Evolutionary conservation across 768 basidiomycete genomes (phyloP).

Genomic region (Floccularia luteovirens): DNA sequence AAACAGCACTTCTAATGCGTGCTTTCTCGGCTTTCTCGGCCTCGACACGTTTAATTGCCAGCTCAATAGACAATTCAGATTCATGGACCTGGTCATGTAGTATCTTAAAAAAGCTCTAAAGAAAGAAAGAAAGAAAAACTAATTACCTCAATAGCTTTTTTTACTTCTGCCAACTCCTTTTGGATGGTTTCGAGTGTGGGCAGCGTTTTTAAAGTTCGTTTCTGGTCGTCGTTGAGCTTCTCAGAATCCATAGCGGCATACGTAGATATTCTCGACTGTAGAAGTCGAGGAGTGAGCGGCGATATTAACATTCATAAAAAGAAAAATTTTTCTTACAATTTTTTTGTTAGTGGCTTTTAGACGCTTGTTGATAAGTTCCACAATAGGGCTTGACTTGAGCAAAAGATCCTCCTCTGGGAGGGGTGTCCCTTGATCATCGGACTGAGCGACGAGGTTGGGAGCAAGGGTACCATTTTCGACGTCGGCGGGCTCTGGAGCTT

Average conservation of each 20-base stretch:
- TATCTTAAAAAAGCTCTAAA: slow-evolving; percentile 7
- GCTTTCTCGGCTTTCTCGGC: slow-evolving; percentile 48
- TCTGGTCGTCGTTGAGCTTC: slow-evolving; percentile 87
- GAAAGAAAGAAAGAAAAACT: neutral
- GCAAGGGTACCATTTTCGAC: slow-evolving; percentile 37
- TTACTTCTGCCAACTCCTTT: slow-evolving; percentile 80
- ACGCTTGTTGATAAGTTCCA: slow-evolving; percentile 75
- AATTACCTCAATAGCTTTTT: slow-evolving; percentile 76
- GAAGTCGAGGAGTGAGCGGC: too few species aligned
- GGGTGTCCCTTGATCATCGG: slow-evolving; percentile 30
- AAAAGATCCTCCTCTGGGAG: slow-evolving; percentile 35
- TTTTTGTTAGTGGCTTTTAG: slow-evolving; percentile 76
- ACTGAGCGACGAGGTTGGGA: slow-evolving; percentile 35
- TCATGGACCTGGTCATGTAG: slow-evolving; percentile 45
- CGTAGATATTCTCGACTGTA: slow-evolving; percentile 61
- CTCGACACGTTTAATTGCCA: slow-evolving; percentile 46
- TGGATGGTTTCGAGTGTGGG: slow-evolving; percentile 70
- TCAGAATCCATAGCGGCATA: slow-evolving; percentile 64
- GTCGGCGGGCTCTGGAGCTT: slow-evolving; percentile 39
- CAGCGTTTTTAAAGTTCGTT: slow-evolving; percentile 61
- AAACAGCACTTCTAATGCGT: slow-evolving; percentile 47
- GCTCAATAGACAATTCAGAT: slow-evolving; percentile 50
- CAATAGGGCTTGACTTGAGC: slow-evolving; percentile 58
- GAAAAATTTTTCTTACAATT: slow-evolving; percentile 45
- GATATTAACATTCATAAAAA: too few species aligned